Evolutionary conservation across 495 filamentous ascomycete species (phyloP).

Genomic region (Thermothielavioides terrestris): DNA sequence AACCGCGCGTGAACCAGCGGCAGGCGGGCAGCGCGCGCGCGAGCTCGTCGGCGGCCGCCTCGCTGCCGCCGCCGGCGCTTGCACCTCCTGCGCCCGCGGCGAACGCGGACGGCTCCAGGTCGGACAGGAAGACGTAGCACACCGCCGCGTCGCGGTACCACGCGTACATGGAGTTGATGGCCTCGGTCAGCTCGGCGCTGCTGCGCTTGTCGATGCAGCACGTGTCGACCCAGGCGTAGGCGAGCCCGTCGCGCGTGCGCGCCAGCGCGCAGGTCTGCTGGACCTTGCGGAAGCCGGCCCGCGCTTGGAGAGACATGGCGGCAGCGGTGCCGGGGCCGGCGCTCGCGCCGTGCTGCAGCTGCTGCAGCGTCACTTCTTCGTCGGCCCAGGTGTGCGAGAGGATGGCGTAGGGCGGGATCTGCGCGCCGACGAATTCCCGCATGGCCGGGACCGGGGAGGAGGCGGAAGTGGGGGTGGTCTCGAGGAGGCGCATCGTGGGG

Average conservation of each 20-base stretch:
- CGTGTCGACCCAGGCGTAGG: conserved; percentile 37
- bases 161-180: conserved; percentile 40
- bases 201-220: conserved; percentile 38
- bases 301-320: too few species aligned
- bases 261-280: conserved; percentile 23
- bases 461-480: too few species aligned
- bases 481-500: too few species aligned
- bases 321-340: too few species aligned
- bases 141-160: conserved; percentile 26
- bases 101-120: neutral
- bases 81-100: too few species aligned
- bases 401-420: too few species aligned
- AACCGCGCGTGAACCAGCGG: conserved; percentile 35
- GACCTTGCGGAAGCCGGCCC: conserved; percentile 16
- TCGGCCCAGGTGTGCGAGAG: neutral
- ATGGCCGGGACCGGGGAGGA: too few species aligned
- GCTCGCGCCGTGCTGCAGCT: neutral
- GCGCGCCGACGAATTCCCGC: too few species aligned
- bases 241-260: neutral
- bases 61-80: conserved; percentile 1
- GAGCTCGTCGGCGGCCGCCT: too few species aligned
- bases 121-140: conserved; percentile 26
- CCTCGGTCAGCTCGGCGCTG: conserved; percentile 36
- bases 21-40: too few species aligned
- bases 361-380: neutral